Conservation (phyloP, 345 rosid genomes). For the Noccaea caerulescens region DNA sequence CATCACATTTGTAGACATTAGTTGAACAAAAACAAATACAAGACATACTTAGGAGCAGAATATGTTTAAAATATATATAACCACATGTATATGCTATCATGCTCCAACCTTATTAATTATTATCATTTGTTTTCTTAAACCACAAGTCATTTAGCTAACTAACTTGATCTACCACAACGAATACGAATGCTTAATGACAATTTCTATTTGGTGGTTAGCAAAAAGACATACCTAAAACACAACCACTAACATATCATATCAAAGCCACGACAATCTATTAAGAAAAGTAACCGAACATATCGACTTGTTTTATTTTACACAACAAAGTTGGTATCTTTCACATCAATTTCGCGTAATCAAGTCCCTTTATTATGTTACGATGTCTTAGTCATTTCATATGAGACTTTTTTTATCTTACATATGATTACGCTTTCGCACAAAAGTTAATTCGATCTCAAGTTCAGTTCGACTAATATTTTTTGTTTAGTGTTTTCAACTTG, state of each 20-base stretch:
- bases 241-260: conserved; percentile 39
- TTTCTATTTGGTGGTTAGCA: conserved; percentile 32
- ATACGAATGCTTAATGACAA: conserved; percentile 14
- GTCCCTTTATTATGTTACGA: conserved; percentile 35
- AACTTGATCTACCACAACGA: conserved; percentile 31
- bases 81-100: too few species aligned
- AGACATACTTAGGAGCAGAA: too few species aligned
- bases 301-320: conserved; percentile 5
- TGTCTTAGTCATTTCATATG: conserved; percentile 35
- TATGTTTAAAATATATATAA: too few species aligned
- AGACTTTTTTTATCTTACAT: not conserved
- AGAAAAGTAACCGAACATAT: conserved; percentile 30
- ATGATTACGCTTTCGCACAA: not conserved
- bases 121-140: conserved; percentile 31
- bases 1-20: too few species aligned
- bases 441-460: conserved; percentile 12
- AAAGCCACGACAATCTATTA: conserved; percentile 14
- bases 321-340: conserved; percentile 42
- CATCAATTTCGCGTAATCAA: conserved; percentile 33
- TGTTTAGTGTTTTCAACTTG: conserved; percentile 1
- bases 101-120: conserved; percentile 13
- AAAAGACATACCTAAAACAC: conserved; percentile 41
- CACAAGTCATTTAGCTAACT: conserved; percentile 27
- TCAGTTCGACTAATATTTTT: conserved; percentile 12
- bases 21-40: too few species aligned